Percentiles rank a stretch among this genome's conserved stretches.
Conservation (phyloP, 306 rosid genomes). For the Chamaecrista fasciculata region DNA sequence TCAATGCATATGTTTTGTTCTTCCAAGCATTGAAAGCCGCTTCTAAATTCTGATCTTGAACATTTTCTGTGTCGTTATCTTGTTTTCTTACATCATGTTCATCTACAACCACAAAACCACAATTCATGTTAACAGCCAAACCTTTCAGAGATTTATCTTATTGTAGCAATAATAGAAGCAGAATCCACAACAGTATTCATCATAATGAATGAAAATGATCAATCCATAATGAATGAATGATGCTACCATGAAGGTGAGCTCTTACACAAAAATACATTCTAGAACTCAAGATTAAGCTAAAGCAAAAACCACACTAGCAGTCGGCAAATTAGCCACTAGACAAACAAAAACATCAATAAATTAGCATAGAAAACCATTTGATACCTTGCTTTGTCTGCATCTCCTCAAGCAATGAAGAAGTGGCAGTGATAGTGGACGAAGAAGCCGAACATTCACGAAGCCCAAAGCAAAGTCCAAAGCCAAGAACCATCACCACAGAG, state of each 20-base stretch:
- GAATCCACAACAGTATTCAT: neutral
- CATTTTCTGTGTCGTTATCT: constrained; percentile 11
- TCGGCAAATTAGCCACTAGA: neutral
- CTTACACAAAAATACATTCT: neutral
- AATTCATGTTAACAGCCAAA: neutral
- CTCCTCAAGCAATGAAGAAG: constrained; percentile 34
- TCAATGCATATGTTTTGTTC: constrained; percentile 76
- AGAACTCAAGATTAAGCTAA: neutral
- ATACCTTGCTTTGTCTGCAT: constrained; percentile 55
- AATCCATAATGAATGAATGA: neutral
- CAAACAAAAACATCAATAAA: neutral
- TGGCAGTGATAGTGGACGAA: constrained; percentile 30
- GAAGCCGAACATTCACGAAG: constrained; percentile 48
- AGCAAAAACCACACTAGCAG: neutral
- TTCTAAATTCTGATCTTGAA: constrained; percentile 50
- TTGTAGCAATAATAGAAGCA: neutral
- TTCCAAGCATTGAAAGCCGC: constrained; percentile 75
- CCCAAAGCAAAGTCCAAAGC: constrained; percentile 49
- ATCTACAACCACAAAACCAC: constrained; percentile 35
- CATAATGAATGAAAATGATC: neutral
- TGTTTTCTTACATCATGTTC: constrained; percentile 37
- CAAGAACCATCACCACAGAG: constrained; percentile 51
- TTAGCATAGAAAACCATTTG: neutral
- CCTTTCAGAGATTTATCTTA: neutral
- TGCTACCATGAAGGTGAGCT: neutral